phyloP scores from a whole-genome alignment of 345 rosid species.

The Eucalyptus albens region DNA sequence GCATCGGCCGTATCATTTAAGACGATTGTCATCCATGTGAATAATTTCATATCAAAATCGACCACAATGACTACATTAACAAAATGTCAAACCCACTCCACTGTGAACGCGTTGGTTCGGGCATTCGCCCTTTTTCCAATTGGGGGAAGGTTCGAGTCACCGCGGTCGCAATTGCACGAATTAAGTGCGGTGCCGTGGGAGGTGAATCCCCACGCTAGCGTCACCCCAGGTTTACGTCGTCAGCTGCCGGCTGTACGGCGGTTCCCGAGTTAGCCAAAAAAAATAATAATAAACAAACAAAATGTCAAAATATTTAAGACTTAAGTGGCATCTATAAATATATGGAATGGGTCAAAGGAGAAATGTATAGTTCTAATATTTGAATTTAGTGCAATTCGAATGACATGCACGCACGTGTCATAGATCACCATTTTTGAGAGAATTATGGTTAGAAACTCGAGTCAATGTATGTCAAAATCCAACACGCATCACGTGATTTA shows the following conservation, averaged over 20 bases:
- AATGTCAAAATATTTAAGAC: background rate
- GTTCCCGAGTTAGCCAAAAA: fast-evolving
- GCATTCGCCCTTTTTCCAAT: fast-evolving
- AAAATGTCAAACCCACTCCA: background rate
- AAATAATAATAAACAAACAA: background rate
- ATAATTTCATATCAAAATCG: background rate
- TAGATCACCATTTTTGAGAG: background rate
- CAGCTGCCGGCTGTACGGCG: fast-evolving
- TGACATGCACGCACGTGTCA: background rate
- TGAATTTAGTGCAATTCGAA: background rate
- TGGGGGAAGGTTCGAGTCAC: too few relatives aligned
- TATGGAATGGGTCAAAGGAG: background rate
- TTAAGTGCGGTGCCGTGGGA: too few relatives aligned
- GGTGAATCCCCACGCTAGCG: too few relatives aligned
- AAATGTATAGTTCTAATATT: background rate
- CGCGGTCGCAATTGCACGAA: fast-evolving
- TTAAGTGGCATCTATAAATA: fast-evolving
- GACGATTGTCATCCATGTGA: fast-evolving
- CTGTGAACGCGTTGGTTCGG: fast-evolving
- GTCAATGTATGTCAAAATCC: background rate
- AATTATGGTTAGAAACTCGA: background rate
- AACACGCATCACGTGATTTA: background rate
- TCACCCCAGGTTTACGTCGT: fast-evolving
- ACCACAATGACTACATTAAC: fast-evolving
- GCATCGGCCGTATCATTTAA: fast-evolving